Evolutionary conservation across 1,284 basidiomycete species (phyloP), one percentile per base, ranked within the genome.

Genomic region (Moesziomyces globuligerus): DNA sequence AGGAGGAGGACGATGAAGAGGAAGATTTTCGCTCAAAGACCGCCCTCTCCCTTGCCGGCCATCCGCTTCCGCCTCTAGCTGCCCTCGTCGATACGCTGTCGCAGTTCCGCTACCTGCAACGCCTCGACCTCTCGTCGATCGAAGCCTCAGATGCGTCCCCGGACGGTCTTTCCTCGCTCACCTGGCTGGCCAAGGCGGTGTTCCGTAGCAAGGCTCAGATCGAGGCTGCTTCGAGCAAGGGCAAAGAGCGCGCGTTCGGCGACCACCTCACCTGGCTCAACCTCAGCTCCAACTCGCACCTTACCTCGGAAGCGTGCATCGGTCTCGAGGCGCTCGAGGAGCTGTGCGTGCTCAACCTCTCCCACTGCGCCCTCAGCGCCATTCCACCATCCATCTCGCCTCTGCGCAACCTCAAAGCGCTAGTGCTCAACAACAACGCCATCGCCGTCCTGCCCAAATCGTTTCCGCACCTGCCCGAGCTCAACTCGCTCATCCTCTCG

Each of bases 401-500:
- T 8, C 34, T 79, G 18, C 45, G 49, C 23, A 58, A 56, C 7
- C 73, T 81, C 38, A 68, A 69, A 38, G 80, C 80, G 6, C 71
- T 81, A 5, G 72, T 81, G 5, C 66, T 81, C 18, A 73, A 64
- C 48, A 64, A 80, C 51, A 81, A 81, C 38, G 32, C 37, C 3
- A 54, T 81, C 43, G 24, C 32, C 3, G 28, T 44, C 18, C 43
- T 77, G 1, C 59, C 74, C 1, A 23, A 29, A 3, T 24, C 57
- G 1, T 65, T 81, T 21, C 80, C 80, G 4, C 64, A 75, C 26
- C 44, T 81, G 17, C 76, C 79, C 0, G 69, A 81, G 20, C 76
- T 81, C 59, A 81, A 81, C 54, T 81, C 80, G 34, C 70, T 81
- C 28, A 72, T 80, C 11, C 67, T 81, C 11, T 81, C 79, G 20